Evolutionary conservation across 2,329 filamentous ascomycete genomes (phyloP).

Genomic region (Neospermospora avenae): DNA sequence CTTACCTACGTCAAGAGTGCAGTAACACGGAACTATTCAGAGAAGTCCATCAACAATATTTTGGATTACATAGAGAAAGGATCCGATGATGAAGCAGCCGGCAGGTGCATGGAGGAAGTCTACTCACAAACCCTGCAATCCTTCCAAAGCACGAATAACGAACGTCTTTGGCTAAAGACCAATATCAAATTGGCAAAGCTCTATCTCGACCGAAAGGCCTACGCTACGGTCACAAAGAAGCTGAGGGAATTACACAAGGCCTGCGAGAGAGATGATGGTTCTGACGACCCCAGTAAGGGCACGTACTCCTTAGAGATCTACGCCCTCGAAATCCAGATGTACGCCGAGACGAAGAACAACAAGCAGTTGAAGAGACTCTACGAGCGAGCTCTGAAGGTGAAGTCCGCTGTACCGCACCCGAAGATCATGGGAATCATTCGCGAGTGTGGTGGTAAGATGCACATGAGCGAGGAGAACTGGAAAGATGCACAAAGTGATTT

Average conservation of each 20-base stretch:
- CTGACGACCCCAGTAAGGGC: constrained; percentile 89
- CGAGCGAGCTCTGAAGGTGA: constrained; percentile 84
- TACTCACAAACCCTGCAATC: constrained; percentile 91
- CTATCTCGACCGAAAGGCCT: constrained; percentile 88
- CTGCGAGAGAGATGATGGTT: constrained; percentile 83
- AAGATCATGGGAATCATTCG: constrained; percentile 99
- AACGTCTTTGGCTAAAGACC: constrained; percentile 95
- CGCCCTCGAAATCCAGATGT: constrained; percentile 97
- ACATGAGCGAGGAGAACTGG: constrained; percentile 99
- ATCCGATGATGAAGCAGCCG: constrained; percentile 66
- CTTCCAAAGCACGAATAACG: constrained; percentile 97
- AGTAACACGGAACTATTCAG: constrained; percentile 95
- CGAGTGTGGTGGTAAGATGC: constrained; percentile 99
- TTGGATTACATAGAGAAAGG: constrained; percentile 96
- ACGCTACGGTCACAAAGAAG: constrained; percentile 74
- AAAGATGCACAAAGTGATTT: constrained; percentile 96
- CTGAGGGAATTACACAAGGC: constrained; percentile 84
- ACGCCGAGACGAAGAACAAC: constrained; percentile 93
- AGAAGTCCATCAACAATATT: constrained; percentile 99
- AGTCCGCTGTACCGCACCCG: constrained; percentile 95
- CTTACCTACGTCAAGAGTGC: constrained; percentile 96
- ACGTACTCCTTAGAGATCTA: constrained; percentile 96
- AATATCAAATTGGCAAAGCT: constrained; percentile 95
- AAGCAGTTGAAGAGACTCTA: constrained; percentile 94
- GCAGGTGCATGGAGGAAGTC: constrained; percentile 87